Percentiles rank a stretch among this genome's conserved stretches.
phyloP scores from a whole-genome alignment of 129 eudicot genomes.

The Centaurea solstitialis region DNA sequence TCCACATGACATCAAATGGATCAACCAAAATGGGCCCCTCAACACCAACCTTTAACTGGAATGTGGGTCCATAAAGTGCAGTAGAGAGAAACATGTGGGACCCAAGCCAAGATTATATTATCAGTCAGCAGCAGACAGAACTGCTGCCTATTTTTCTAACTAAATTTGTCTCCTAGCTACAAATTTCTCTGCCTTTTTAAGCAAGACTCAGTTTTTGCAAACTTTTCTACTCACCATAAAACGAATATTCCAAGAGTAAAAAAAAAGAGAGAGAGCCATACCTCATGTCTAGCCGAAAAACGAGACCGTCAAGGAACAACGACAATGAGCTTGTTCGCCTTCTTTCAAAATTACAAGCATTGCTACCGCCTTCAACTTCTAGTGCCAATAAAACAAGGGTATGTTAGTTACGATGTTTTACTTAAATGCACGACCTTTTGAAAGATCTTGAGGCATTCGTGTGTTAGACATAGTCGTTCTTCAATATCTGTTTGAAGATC shows the following conservation, averaged over 20 bases:
- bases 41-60: neutral
- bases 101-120: slow-evolving; percentile 10
- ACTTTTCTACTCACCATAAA: neutral
- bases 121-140: slow-evolving; percentile 18
- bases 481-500: neutral
- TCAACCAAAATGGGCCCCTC: neutral
- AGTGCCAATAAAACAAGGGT: neutral
- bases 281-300: slow-evolving; percentile 20
- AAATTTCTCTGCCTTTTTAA: slow-evolving; percentile 3
- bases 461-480: neutral
- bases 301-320: neutral
- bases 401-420: neutral
- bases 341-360: slow-evolving; percentile 16
- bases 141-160: slow-evolving; percentile 1
- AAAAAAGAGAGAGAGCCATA: neutral
- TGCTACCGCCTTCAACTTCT: slow-evolving; percentile 21
- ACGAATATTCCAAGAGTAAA: neutral
- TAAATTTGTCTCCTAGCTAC: slow-evolving; percentile 23
- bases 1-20: neutral
- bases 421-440: neutral
- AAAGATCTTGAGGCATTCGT: neutral
- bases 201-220: neutral
- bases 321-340: slow-evolving; percentile 5
- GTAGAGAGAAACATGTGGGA: neutral
- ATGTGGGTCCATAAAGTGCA: slow-evolving; percentile 13